Evolutionary conservation across 257 asterid species (phyloP), one percentile per base, ranked within the genome.

Genomic region (Striga asiatica): DNA sequence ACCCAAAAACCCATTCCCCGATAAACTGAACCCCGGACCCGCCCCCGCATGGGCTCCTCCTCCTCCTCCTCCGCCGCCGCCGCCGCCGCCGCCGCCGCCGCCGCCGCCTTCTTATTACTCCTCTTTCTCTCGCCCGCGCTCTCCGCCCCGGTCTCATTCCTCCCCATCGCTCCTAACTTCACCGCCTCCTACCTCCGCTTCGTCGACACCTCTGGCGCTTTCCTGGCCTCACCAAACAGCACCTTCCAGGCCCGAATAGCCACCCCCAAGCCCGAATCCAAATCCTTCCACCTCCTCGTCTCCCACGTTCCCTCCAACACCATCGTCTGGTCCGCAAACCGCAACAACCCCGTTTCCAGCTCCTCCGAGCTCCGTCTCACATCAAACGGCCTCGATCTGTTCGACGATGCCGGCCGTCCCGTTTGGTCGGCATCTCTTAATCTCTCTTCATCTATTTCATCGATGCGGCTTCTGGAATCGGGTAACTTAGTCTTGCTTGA

Each of bases 401-500:
- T 39, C 58, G 58, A 72, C 22, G 80, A 78, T 13, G 6, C 71
- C 4, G 54, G 51, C 2, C 42, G 43, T 1, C 65, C 65, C 31
- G 32, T 75, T 22, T 89, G 97, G 95, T 82, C 93, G 37, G 72
- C 94, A 23, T 78, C 80, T 4, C 54, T 6, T 0, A 58, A 52
- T 2, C 62, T 21, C 8, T 57, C 71, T 2, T 21, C 71, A 0
- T 1, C 60, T 74, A 66, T 66, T 9, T 52, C 80, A 10, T 73
- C 77, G 11, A 12, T 89, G 60, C 80, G 50, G 20, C 77, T 89
- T 5, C 70, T 70, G 2, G 94, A 85, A 1, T 52, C 80, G 0
- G 95, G 97, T n/a, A 85, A 85, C 60, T 48, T 89, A 34, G 47
- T 85, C 17, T 16, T 89, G 70, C 75, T 85, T 4, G 83, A 76